Conservation (phyloP, 495 filamentous ascomycete genomes). For the Lichenothelia convexa region DNA sequence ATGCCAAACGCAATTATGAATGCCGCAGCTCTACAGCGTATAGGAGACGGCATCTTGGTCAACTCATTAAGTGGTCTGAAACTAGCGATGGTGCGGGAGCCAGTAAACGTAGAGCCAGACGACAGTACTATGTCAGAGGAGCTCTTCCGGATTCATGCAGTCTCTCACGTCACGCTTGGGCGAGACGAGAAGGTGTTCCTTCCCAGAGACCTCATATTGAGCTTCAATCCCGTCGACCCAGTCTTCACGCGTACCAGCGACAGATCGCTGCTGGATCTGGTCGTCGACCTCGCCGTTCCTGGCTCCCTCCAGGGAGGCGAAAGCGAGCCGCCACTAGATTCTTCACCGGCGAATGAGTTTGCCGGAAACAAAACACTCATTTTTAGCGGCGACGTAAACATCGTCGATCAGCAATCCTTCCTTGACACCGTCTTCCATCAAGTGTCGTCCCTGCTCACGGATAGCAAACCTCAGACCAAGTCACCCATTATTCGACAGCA, state of each 20-base stretch:
- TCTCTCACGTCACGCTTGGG: slow-evolving; percentile 66
- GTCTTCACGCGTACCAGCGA: slow-evolving; percentile 68
- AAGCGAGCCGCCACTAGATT: too few species aligned
- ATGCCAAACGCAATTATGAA: slow-evolving; percentile 36
- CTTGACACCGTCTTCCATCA: neutral
- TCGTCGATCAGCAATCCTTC: neutral
- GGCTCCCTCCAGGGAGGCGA: too few species aligned
- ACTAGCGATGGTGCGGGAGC: slow-evolving; percentile 59
- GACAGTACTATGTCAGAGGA: slow-evolving; percentile 4
- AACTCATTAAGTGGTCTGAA: slow-evolving; percentile 63
- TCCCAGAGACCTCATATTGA: slow-evolving; percentile 52
- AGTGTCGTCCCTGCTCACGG: slow-evolving; percentile 34
- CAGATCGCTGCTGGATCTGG: slow-evolving; percentile 49
- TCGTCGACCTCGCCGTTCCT: slow-evolving; percentile 34
- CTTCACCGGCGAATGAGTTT: too few species aligned
- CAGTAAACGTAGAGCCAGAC: neutral
- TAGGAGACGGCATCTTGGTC: slow-evolving; percentile 52
- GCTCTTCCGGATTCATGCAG: slow-evolving; percentile 28
- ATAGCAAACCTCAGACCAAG: slow-evolving; percentile 10
- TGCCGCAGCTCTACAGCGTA: slow-evolving; percentile 21
- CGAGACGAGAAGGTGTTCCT: slow-evolving; percentile 82
- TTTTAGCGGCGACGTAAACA: too few species aligned
- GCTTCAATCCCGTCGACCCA: slow-evolving; percentile 55
- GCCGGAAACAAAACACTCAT: too few species aligned
- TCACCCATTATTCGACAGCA: slow-evolving; percentile 25